Base-by-base conservation (phyloP, 148 eudicot genomes). In the Amaranthus palmeri region DNA sequence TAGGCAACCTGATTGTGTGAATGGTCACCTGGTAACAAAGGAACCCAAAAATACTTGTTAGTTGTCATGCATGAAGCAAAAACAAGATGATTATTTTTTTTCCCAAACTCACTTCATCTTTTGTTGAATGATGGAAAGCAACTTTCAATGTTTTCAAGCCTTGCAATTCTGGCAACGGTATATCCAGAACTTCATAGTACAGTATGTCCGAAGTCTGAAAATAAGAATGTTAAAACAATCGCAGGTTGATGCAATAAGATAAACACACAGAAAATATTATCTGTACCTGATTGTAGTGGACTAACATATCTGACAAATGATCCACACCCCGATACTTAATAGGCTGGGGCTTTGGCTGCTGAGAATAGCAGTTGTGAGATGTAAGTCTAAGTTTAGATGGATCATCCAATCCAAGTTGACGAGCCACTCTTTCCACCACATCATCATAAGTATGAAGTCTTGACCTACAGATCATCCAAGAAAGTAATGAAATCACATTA, bases 291-390 rank as follows among this genome's bases (percentile, higher is more conserved):
- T 90, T 93, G 73, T 93, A 87, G 80, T 93, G 98, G 58, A 87
- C 83, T 77, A 90, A 83, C 96, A 93, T 93, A 73, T 93, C 96
- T 61, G 89, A 75, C 79, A 93, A 82, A 83, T 77, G 90, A 72
- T 90, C 98, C 74, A 84, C 90, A 15, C 90, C 98, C 15, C 98
- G 85, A 55, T 93, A 93, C 74, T 87, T 90, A 50, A 93, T 93
- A 49, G 95, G 98, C 75, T 93, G 96, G 46, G 98, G 98, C 72
- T 93, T 93, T 66, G 98, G 98, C 72, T 90, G 98, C 81, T 93
- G 96, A 65, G 96, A 88, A 84, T 90, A 93, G 72, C 96, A 90
- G 74, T 93, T 93, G 78, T 93, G 98, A 78, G 98, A 81, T 57
- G 98, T 90, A 81, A 93, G 92, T 81, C 98, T 88, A 56, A 93